Percentiles rank a stretch among this genome's conserved stretches.
phyloP scores from a whole-genome alignment of 139 green algal genomes.

The Chlamydomonas sp. region DNA sequence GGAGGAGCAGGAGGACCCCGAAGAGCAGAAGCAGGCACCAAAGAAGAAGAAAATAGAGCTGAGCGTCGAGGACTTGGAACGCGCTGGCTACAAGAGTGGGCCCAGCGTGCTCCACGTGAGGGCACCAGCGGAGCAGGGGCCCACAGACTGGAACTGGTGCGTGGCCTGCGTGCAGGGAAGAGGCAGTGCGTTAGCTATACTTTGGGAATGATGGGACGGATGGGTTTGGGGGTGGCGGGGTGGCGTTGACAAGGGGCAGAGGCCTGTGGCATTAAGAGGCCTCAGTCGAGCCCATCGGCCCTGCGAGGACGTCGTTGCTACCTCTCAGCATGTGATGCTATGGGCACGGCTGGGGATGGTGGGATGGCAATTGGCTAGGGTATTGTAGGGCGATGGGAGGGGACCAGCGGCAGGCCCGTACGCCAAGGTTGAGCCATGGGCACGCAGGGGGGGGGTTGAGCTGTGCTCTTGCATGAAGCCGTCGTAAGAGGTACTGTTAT shows the following conservation, averaged over 20 bases:
- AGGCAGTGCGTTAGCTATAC: not conserved
- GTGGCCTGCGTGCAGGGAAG: not conserved
- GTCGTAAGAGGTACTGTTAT: too few relatives aligned
- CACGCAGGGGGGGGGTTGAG: too few relatives aligned
- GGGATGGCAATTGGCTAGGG: too few relatives aligned
- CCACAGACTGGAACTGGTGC: conserved; percentile 45
- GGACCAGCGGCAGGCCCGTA: too few relatives aligned
- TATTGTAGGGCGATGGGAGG: too few relatives aligned
- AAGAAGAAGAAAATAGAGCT: conserved; percentile 39
- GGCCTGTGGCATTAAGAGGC: too few relatives aligned
- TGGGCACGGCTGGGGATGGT: too few relatives aligned
- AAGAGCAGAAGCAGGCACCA: not conserved
- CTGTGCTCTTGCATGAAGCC: too few relatives aligned
- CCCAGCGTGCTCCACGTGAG: conserved; percentile 49
- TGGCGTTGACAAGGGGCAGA: not conserved
- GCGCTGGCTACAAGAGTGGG: conserved; percentile 39
- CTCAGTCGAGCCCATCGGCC: too few relatives aligned
- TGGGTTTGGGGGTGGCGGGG: not conserved
- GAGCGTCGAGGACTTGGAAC: conserved; percentile 47
- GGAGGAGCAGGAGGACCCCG: not conserved
- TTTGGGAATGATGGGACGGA: not conserved
- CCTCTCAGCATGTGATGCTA: too few relatives aligned
- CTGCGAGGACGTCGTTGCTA: too few relatives aligned
- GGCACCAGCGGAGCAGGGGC: conserved; percentile 23
- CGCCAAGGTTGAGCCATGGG: too few relatives aligned